Base-by-base conservation (phyloP, 2,329 filamentous ascomycete genomes). In the Fusarium subtropicale region DNA sequence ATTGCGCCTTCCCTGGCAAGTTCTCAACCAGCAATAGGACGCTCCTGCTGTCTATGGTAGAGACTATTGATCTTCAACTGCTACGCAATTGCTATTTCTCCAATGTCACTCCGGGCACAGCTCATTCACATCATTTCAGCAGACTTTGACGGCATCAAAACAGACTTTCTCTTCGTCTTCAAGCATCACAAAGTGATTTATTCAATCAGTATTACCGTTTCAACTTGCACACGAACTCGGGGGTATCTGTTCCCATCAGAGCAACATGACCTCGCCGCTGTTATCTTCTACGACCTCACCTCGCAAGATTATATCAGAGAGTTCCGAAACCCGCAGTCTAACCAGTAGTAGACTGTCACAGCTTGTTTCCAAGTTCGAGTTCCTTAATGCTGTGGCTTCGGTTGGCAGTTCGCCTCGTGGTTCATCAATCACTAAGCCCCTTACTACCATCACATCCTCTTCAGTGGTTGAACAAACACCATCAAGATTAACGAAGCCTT, bases 311-410 rank as follows among this genome's bases (percentile, higher is more conserved):
- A 53, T 52, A n/a, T 56, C 54, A 15, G 48, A 67, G 18, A 44
- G 36, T 24, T 58, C 55, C 36, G 61, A 47, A 2, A 30, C 48
- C 26, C 68, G 42, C 15, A 53, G 55, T 22, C 48, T 60, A 22
- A 22, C 51, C 22, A 47, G 57, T 5, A 64, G 66, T 15, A 71
- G 56, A 13, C 60, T 80, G 26, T 74, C 78, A 36, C 74, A 77
- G 30, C 74, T 80, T 18, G 73, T 80, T 1, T 78, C 76, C n/a
- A 79, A 76, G 42, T 80, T 79, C 38, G 79, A 80, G 64, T 63
- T 66, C n/a, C 67, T 78, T 5, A 76, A 78, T 48, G 68, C 68
- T 9, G 59, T 55, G 12, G 58, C 65, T 11, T 45, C 38, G 2
- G 24, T 51, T n/a, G 28, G 47, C 24, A 62, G 39, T 41, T 51